A percentile compares a stretch with the other conserved stretches of the same genome.
These are phyloP conservation scores for Cruciata laevipes DNA, from an alignment of 257 asterid species.

Conservation along the genomic window DNA sequence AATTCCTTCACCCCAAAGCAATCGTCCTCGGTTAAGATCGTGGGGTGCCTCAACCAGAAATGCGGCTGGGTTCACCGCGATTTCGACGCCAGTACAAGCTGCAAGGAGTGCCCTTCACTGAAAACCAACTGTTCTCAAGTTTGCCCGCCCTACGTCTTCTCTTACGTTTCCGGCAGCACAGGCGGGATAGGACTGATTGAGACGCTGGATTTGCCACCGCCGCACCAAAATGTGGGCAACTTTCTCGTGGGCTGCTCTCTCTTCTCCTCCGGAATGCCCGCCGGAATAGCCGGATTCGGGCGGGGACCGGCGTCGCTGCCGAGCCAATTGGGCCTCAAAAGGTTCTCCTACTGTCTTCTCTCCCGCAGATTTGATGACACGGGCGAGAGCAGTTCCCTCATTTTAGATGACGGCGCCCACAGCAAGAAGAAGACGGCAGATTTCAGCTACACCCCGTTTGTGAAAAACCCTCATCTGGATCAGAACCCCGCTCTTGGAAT, in stretches of 20 bases:
- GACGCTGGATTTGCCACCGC: conserved; percentile 33
- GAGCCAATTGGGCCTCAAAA: conserved; percentile 58
- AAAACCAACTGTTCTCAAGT: conserved; percentile 46
- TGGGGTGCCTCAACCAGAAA: conserved; percentile 68
- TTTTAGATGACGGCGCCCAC: conserved; percentile 46
- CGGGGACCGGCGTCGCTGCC: conserved; percentile 66
- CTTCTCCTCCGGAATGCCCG: conserved; percentile 60
- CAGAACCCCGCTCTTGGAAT: conserved; percentile 29
- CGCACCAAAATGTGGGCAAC: conserved; percentile 27
- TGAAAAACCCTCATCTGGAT: conserved; percentile 32
- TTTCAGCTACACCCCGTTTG: conserved; percentile 45
- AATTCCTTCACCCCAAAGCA: conserved; percentile 54
- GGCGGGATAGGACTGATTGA: conserved; percentile 66
- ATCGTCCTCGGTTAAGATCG: conserved; percentile 59
- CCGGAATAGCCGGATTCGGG: conserved; percentile 85
- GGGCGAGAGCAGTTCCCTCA: conserved; percentile 34
- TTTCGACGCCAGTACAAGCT: conserved; percentile 33
- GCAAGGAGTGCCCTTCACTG: conserved; percentile 36
- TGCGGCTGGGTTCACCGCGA: conserved; percentile 68
- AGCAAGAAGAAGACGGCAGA: conserved; percentile 18
- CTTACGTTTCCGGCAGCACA: conserved; percentile 73
- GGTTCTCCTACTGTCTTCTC: conserved; percentile 65
- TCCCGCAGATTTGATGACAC: conserved; percentile 60
- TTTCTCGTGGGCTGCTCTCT: conserved; percentile 79
- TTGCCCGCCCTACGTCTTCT: conserved; percentile 75